Base-by-base conservation (phyloP, 2,329 filamentous ascomycete species). In the Colletotrichum liriopes region DNA sequence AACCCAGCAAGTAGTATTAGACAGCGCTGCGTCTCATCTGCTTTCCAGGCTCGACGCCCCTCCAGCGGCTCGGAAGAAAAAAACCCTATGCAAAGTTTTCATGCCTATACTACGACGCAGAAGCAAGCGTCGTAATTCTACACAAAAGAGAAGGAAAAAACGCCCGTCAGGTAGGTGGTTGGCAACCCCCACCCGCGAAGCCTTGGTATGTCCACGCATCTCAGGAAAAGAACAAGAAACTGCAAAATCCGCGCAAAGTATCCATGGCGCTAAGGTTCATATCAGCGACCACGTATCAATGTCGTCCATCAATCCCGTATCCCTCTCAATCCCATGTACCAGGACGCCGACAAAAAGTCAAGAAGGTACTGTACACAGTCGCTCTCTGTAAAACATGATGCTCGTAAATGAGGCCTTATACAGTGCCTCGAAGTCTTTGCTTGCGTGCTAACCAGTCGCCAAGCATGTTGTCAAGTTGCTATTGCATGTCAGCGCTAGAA, bases 401-500 rank as follows among this genome's bases (percentile, higher is more conserved):
- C 18, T 68, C 58, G 41, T 67, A 55, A 60, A 58, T 39, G 35
- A 67, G 68, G 63, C 6, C 56, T 63, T 80, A 89, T 65, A 87
- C 79, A 23, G 83, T 81, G 60, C 87, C 85, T 83, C 90, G 81
- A 79, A 88, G 77, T 84, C 92, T 84, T 86, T 91, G 86, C 85
- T 94, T 88, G 79, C 92, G 85, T 80, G 93, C 88, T 78, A 97
- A 86, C 92, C 94, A 95, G 78, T 94, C 92, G 75, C 92, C 93
- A 55, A 98, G 88, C 89, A 98, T 91, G 26, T 93, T 91, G 83
- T 99, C 96, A 76, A 98, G 88, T 87, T 96, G 93, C 84, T 92
- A 65, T 32, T 62, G 74, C 56, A 72, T 77, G 80, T 72, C 75
- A 74, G 68, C 73, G 54, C 29, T 71, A 26, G 56, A 63, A 49